Evolutionary conservation across 1,284 basidiomycete species (phyloP).

Genomic region (Tilletia walkeri): DNA sequence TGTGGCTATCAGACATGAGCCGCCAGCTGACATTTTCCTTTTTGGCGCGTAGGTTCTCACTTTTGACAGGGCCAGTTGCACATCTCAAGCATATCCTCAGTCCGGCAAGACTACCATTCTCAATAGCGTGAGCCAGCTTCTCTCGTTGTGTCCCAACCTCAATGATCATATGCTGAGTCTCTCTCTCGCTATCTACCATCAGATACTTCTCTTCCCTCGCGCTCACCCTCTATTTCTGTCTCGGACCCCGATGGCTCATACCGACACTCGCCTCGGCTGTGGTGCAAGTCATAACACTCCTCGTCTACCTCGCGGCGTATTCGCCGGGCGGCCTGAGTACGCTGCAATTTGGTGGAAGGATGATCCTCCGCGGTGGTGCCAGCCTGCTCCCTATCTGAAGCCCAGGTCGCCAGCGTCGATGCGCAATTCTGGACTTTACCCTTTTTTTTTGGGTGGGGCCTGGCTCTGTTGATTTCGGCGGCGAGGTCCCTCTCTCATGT

Average conservation of each 20-base stretch:
- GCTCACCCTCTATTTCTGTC: conserved; percentile 54
- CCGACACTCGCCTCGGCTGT: conserved; percentile 45
- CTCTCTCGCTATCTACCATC: background rate
- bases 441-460: background rate
- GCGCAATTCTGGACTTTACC: background rate
- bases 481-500: no score
- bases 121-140: conserved; percentile 58
- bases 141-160: background rate
- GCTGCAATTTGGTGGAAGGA: background rate
- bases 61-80: conserved; percentile 50
- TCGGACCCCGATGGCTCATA: conserved; percentile 46
- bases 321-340: conserved; percentile 53
- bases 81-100: conserved; percentile 50
- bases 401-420: no score
- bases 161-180: background rate
- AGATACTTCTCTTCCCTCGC: conserved; percentile 47
- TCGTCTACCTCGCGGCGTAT: conserved; percentile 51
- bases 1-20: background rate
- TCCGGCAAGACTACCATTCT: conserved; percentile 62
- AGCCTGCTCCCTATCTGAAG: conserved; percentile 2
- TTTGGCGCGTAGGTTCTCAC: conserved; percentile 33
- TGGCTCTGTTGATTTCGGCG: background rate
- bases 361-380: conserved; percentile 1
- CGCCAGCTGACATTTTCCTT: background rate
- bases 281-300: conserved; percentile 44